Conservation (phyloP, 371 early-diverging fungal species). For the Choanephora cucurbitarum region DNA sequence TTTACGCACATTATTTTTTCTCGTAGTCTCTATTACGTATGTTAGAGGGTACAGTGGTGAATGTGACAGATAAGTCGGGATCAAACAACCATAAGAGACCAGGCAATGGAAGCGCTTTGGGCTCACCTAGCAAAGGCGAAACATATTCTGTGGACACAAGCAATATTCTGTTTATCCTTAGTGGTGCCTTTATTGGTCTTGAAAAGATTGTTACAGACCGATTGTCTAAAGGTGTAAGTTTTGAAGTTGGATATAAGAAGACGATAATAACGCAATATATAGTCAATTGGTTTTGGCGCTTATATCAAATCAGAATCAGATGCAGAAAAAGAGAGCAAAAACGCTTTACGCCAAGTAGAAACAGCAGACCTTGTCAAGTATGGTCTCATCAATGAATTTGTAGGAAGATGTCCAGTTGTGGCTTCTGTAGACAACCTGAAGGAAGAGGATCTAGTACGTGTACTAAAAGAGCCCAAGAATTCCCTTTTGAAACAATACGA, state of each 20-base stretch:
- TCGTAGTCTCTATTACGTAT: conserved; percentile 71
- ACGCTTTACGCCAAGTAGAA: conserved; percentile 21
- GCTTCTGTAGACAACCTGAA: conserved; percentile 74
- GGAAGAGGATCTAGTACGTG: conserved; percentile 73
- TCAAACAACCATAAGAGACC: conserved; percentile 34
- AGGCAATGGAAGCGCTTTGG: conserved; percentile 23
- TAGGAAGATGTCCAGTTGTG: conserved; percentile 88
- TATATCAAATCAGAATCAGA: conserved; percentile 42
- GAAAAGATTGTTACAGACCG: conserved; percentile 83
- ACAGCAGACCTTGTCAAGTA: conserved; percentile 79
- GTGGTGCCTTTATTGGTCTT: conserved; percentile 90
- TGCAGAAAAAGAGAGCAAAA: conserved; percentile 12
- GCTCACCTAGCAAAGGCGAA: conserved; percentile 71
- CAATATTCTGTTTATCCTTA: conserved; percentile 88
- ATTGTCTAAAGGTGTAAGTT: conserved; percentile 68
- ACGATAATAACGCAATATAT: conserved; percentile 10
- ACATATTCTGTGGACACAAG: conserved; percentile 86
- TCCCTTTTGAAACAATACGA: conserved; percentile 84
- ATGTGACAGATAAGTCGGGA: conserved; percentile 82
- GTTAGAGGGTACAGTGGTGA: conserved; percentile 89
- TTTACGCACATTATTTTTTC: too few species aligned
- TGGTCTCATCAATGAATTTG: conserved; percentile 91
- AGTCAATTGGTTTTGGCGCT: conserved; percentile 74
- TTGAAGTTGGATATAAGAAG: conserved; percentile 58
- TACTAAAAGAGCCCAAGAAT: conserved; percentile 85